Evolutionary conservation across 495 filamentous ascomycete species (phyloP).

Genomic region (Aspergillus diversus): DNA sequence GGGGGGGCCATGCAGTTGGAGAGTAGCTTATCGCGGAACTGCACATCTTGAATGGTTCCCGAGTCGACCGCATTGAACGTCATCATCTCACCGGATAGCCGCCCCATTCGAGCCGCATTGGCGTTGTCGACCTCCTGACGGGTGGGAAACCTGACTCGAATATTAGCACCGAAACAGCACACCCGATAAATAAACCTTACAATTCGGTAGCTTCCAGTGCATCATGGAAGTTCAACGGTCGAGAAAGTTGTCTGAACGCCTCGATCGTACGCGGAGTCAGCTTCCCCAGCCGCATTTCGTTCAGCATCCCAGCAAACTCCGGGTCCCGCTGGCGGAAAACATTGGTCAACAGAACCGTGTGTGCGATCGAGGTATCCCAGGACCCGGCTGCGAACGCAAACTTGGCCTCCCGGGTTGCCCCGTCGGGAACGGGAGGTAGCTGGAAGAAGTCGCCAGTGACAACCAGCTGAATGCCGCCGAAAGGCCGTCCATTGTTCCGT

Average conservation of each 20-base stretch:
- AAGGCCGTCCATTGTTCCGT: conserved; percentile 86
- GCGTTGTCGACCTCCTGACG: conserved; percentile 87
- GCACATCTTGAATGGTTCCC: conserved; percentile 70
- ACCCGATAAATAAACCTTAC: conserved; percentile 50
- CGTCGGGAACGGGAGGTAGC: conserved; percentile 87
- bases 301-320: conserved; percentile 90
- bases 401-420: conserved; percentile 66
- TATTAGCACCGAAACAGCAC: conserved; percentile 26
- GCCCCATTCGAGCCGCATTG: conserved; percentile 73
- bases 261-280: conserved; percentile 69
- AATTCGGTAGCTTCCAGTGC: conserved; percentile 87
- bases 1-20: conserved; percentile 91
- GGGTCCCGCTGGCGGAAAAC: conserved; percentile 96
- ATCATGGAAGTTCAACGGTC: conserved; percentile 73
- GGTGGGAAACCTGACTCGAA: conserved; percentile 75
- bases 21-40: conserved; percentile 74
- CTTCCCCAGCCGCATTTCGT: conserved; percentile 92
- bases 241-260: conserved; percentile 70
- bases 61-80: conserved; percentile 73
- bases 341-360: conserved; percentile 93
- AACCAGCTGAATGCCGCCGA: conserved; percentile 94
- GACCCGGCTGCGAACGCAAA: conserved; percentile 92
- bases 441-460: conserved; percentile 99
- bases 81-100: conserved; percentile 67
- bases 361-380: conserved; percentile 90